phyloP scores from a whole-genome alignment of 2,329 filamentous ascomycete species.

The Fusarium floridanum region DNA sequence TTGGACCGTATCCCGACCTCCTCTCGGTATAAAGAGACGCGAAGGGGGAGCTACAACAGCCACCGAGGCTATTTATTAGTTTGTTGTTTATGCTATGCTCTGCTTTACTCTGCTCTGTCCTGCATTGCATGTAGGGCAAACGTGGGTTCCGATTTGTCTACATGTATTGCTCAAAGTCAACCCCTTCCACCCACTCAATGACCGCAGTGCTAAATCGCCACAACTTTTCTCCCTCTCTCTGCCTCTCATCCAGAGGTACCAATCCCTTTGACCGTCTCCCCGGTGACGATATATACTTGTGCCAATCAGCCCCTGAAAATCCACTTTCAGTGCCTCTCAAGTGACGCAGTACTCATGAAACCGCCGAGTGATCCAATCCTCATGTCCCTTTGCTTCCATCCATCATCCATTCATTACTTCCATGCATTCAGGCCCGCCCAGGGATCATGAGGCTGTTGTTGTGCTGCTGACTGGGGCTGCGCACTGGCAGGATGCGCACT shows the following conservation, averaged over 20 bases:
- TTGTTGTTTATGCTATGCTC: neutral
- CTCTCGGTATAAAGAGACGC: conserved; percentile 38
- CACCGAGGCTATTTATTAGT: neutral
- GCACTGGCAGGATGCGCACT: conserved; percentile 45
- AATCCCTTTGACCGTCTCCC: conserved; percentile 9
- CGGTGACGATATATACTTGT: neutral
- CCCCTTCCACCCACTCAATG: neutral
- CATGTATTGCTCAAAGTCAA: conserved; percentile 24
- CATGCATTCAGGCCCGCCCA: conserved; percentile 67
- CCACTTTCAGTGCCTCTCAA: neutral
- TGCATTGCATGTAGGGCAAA: conserved; percentile 6
- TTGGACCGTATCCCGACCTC: neutral
- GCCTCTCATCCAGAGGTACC: neutral
- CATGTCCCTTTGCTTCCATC: neutral
- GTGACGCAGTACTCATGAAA: neutral
- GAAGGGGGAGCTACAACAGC: conserved; percentile 3
- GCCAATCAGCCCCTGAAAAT: neutral
- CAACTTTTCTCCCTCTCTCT: conserved; percentile 4
- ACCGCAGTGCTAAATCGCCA: neutral
- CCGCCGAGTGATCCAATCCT: neutral
- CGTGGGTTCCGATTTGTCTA: conserved; percentile 25
- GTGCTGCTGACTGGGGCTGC: conserved; percentile 48
- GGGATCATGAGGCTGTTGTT: conserved; percentile 60
- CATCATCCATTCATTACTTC: conserved; percentile 54
- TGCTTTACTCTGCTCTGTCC: neutral